Evolutionary conservation across 1,284 basidiomycete genomes (phyloP).

Genomic region (Pseudozyma sp.): DNA sequence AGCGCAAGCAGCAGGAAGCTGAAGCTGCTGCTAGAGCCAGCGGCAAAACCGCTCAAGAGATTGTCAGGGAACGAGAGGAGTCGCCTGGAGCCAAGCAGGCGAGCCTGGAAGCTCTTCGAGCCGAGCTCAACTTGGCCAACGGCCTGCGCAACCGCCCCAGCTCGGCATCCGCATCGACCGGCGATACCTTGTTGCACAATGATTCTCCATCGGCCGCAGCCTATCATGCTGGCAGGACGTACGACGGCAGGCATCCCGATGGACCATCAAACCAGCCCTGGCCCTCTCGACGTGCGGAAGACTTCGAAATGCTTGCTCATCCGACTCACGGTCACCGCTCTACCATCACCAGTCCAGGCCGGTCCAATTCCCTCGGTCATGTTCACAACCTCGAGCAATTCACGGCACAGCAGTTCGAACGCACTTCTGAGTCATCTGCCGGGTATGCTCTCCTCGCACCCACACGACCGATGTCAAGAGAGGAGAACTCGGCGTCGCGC

Average conservation of each 20-base stretch:
- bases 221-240: background rate
- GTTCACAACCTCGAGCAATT: conserved; percentile 8
- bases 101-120: conserved; percentile 43
- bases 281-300: conserved; percentile 8
- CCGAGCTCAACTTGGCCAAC: conserved; percentile 46
- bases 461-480: conserved; percentile 9
- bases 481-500: conserved; percentile 3
- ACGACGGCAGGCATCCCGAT: background rate
- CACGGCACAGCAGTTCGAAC: background rate
- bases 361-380: conserved; percentile 14
- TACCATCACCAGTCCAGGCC: background rate
- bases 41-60: conserved; percentile 38
- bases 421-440: background rate
- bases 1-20: conserved; percentile 46
- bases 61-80: conserved; percentile 40
- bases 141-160: conserved; percentile 34
- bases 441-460: background rate
- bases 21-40: conserved; percentile 42
- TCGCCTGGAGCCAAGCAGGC: conserved; percentile 50
- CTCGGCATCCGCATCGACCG: conserved; percentile 5
- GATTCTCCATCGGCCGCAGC: background rate
- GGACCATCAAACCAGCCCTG: background rate
- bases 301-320: conserved; percentile 10
- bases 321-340: conserved; percentile 1
- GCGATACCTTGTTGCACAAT: background rate